Conservation (phyloP, 2,329 filamentous ascomycete species). For the Epichloe brachyelytri region DNA sequence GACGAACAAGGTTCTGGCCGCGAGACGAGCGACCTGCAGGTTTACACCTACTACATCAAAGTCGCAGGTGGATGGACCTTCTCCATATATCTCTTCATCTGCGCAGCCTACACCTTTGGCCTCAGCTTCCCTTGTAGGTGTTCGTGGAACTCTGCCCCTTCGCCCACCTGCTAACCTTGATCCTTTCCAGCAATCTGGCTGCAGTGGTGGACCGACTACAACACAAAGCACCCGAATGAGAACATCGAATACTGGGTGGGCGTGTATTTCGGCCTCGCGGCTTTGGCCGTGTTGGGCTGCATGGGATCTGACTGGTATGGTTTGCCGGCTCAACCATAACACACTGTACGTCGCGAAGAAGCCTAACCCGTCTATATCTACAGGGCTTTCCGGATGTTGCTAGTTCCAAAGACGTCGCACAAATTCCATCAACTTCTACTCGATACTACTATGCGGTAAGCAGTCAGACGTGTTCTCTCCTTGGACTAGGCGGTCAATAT, state of each 20-base stretch:
- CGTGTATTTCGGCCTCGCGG: constrained; percentile 9
- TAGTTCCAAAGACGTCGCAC: constrained; percentile 16
- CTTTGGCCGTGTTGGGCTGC: constrained; percentile 8
- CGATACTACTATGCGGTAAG: constrained; percentile 17
- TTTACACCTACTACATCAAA: constrained; percentile 11
- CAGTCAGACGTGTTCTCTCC: neutral
- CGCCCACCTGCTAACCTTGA: neutral
- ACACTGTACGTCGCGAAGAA: neutral
- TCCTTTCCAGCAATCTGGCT: constrained; percentile 11
- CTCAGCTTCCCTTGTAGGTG: constrained; percentile 11
- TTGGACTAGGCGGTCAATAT: neutral
- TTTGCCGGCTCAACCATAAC: neutral
- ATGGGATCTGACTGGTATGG: constrained; percentile 8
- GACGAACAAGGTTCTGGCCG: constrained; percentile 5
- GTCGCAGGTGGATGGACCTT: constrained; percentile 8
- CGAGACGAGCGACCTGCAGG: constrained; percentile 8
- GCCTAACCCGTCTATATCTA: neutral
- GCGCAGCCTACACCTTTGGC: constrained; percentile 10
- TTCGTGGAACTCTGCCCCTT: too few relatives aligned
- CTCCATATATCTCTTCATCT: constrained; percentile 9
- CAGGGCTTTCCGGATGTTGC: constrained; percentile 11
- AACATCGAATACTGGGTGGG: constrained; percentile 12
- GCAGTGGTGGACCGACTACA: constrained; percentile 14
- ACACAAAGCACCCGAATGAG: constrained; percentile 8
- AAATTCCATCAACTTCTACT: constrained; percentile 13